Conservation (phyloP, 306 rosid species). For the apple (Malus domestica) region ASM211411v1 NC_041791.1:32431501-32432000, state of each 20-base stretch:
- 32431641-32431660: not conserved
- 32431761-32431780: not conserved
- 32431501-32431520: conserved; percentile 92
- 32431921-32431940: conserved; percentile 62
- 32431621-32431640: not conserved
- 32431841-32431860: not conserved
- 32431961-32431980: conserved; percentile 86
- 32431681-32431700: not conserved
- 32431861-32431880: not conserved
- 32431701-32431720: not conserved
- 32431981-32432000: conserved; percentile 68
- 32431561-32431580: not conserved
- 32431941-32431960: conserved; percentile 78
- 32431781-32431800: not conserved
- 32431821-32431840: not conserved
- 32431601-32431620: not conserved
- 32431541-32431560: not conserved
- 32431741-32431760: not conserved
- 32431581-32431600: not conserved
- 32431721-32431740: not conserved
- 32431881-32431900: conserved; percentile 33
- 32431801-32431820: not conserved
- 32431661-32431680: not conserved
- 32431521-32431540: not conserved
- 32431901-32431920: conserved; percentile 55